phyloP scores from a whole-genome alignment of 1,139 yeast species.

The Yamadazyma friedrichii region DNA sequence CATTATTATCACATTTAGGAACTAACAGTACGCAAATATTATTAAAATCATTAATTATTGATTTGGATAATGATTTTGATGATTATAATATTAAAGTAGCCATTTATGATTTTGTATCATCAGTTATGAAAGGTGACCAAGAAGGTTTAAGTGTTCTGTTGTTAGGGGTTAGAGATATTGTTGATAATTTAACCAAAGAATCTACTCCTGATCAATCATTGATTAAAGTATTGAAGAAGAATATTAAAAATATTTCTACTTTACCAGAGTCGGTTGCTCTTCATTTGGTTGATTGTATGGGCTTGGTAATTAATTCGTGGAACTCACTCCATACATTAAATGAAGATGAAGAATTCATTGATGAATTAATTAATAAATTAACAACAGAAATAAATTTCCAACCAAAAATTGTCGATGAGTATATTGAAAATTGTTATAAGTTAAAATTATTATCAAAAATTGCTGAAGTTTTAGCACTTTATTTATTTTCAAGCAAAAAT shows the following conservation, averaged over 20 bases:
- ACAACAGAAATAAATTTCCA: conserved; percentile 19
- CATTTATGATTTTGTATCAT: conserved; percentile 70
- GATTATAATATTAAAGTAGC: conserved; percentile 55
- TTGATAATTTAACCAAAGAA: conserved; percentile 30
- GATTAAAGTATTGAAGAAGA: conserved; percentile 58
- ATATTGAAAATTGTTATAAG: conserved; percentile 51
- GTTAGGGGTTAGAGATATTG: conserved; percentile 66
- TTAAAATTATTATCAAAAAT: conserved; percentile 63
- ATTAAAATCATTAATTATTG: conserved; percentile 56
- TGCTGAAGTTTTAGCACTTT: conserved; percentile 72
- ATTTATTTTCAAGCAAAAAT: conserved; percentile 60
- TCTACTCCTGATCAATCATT: conserved; percentile 30
- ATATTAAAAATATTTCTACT: conserved; percentile 49
- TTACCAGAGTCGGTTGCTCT: conserved; percentile 59
- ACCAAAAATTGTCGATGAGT: conserved; percentile 20
- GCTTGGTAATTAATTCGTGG: conserved; percentile 70
- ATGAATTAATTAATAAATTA: conserved; percentile 45
- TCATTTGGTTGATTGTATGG: conserved; percentile 63
- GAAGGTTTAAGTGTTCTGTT: conserved; percentile 82
- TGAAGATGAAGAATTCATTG: conserved; percentile 51
- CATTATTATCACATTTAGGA: conserved; percentile 79
- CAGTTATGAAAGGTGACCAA: conserved; percentile 75
- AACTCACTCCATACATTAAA: conserved; percentile 52
- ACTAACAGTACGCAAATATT: conserved; percentile 58
- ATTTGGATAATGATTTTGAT: conserved; percentile 60